These are phyloP conservation scores for Tulasnella sp. DNA, from an alignment of 768 basidiomycete species.

Conservation along the genomic window DNA sequence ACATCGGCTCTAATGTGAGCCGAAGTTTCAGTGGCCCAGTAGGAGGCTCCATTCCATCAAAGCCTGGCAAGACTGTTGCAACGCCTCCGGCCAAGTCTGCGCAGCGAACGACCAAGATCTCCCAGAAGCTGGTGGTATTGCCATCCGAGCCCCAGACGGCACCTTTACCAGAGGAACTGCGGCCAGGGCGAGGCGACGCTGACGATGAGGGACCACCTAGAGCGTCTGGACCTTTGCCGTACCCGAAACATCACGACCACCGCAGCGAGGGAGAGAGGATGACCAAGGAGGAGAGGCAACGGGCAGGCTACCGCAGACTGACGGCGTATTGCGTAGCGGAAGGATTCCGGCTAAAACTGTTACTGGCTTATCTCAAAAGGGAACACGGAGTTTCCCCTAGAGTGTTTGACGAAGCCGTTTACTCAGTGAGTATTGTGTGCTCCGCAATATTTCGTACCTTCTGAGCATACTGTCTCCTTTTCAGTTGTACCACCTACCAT, in stretches of 20 bases:
- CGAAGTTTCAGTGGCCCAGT: neutral
- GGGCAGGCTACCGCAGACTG: conserved; percentile 72
- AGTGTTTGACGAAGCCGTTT: conserved; percentile 89
- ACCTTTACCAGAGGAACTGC: conserved; percentile 49
- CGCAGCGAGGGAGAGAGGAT: conserved; percentile 86
- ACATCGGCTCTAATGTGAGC: neutral
- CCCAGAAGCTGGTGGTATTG: conserved; percentile 83
- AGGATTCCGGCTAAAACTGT: conserved; percentile 73
- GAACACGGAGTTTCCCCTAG: conserved; percentile 88
- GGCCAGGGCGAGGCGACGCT: conserved; percentile 50
- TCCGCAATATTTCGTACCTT: too few species aligned
- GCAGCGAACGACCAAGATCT: conserved; percentile 83
- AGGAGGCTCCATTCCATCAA: neutral
- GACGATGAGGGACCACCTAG: conserved; percentile 40
- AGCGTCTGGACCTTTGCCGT: neutral
- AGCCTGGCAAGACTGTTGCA: neutral
- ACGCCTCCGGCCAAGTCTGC: conserved; percentile 11
- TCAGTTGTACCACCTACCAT: conserved; percentile 89
- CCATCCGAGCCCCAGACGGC: conserved; percentile 87
- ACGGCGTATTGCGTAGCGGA: conserved; percentile 90
- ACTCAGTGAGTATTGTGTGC: conserved; percentile 59
- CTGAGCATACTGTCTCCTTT: neutral
- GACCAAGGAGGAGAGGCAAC: conserved; percentile 78
- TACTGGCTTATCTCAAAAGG: conserved; percentile 81
- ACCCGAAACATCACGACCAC: conserved; percentile 55